Conservation (phyloP, 345 rosid genomes). For the Salix brachista region DNA sequence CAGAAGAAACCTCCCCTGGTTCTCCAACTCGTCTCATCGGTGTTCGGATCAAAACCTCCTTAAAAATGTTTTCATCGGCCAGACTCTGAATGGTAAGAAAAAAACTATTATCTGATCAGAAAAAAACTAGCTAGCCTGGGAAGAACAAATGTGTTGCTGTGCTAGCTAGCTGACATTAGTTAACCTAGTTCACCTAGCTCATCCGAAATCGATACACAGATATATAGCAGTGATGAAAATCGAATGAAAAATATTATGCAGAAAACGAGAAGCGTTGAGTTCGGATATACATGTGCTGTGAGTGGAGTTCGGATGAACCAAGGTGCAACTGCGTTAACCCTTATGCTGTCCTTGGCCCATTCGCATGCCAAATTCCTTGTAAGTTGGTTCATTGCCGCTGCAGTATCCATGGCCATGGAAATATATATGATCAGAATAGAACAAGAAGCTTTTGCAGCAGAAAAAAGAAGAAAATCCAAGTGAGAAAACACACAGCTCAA, state of each 20-base stretch:
- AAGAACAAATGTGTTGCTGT: no score
- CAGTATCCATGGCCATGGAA: background rate
- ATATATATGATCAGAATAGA: background rate
- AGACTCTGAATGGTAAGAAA: background rate
- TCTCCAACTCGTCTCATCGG: background rate
- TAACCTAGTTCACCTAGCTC: no score
- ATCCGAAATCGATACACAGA: no score
- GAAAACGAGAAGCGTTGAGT: background rate
- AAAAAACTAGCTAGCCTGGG: no score
- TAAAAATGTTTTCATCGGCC: background rate
- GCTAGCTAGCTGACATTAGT: no score
- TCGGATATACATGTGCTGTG: background rate
- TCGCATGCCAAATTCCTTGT: slow-evolving; percentile 1
- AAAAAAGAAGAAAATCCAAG: background rate
- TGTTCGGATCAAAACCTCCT: background rate
- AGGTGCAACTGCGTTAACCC: background rate
- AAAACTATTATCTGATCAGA: background rate
- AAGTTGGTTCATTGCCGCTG: slow-evolving; percentile 3
- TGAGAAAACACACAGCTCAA: background rate
- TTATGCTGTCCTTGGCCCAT: background rate
- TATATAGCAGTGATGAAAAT: no score
- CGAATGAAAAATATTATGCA: background rate
- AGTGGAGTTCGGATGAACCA: background rate
- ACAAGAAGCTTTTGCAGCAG: background rate
- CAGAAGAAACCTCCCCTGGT: background rate